phyloP scores from a whole-genome alignment of 2,329 filamentous ascomycete genomes.

The Elsinoe batatas region DNA sequence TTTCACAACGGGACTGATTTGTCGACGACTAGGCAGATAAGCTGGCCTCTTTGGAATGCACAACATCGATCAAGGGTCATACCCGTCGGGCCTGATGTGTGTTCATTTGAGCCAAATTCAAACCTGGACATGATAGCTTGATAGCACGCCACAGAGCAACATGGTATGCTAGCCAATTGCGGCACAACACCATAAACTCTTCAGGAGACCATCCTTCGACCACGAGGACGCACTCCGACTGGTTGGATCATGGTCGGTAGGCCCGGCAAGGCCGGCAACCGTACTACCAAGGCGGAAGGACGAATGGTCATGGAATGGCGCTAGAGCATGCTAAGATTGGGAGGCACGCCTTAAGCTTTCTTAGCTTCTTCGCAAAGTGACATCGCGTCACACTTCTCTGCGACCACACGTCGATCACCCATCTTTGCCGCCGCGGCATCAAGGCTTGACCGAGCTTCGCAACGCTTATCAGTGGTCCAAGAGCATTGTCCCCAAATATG shows the following conservation, averaged over 20 bases:
- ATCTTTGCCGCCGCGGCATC: neutral
- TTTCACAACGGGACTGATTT: too few species aligned
- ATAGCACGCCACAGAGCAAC: constrained; percentile 1
- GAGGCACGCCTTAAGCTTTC: neutral
- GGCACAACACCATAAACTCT: neutral
- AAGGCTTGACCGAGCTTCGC: constrained; percentile 4
- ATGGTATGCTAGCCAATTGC: neutral
- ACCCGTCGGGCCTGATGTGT: neutral
- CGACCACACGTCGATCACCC: neutral
- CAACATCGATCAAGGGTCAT: neutral
- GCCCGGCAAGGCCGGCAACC: neutral
- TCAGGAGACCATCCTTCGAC: neutral
- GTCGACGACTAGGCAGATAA: too few species aligned
- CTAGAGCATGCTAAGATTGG: constrained; percentile 2
- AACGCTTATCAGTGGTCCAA: constrained; percentile 3
- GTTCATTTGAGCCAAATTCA: neutral
- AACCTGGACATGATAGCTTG: neutral
- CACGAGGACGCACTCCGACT: neutral
- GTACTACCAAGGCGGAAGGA: constrained; percentile 1
- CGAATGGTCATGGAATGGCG: neutral
- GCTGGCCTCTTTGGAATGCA: too few species aligned
- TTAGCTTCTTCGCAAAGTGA: constrained; percentile 2
- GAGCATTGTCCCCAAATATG: neutral
- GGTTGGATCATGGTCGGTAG: neutral
- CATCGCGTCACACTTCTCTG: neutral